Conservation (phyloP, 495 filamentous ascomycete genomes). For the Hypoxylon lienhwacheense region DNA sequence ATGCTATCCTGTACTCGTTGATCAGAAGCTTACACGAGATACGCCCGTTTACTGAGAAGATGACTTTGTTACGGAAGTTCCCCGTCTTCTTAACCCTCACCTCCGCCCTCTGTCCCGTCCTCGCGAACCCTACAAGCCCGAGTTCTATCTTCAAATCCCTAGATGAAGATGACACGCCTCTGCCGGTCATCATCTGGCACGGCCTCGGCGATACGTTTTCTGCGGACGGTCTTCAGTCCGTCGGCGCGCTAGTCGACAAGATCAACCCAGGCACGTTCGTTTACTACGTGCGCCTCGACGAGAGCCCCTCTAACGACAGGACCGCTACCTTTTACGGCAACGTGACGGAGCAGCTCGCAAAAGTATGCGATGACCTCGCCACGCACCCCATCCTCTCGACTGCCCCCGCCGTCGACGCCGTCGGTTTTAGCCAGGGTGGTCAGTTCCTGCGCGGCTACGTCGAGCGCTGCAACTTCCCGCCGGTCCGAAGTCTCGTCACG, state of each 20-base stretch:
- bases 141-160: slow-evolving; percentile 24
- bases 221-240: slow-evolving; percentile 67
- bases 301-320: slow-evolving; percentile 66
- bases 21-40: slow-evolving; percentile 2
- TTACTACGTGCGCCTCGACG: slow-evolving; percentile 76
- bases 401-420: slow-evolving; percentile 79
- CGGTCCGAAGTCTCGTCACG: slow-evolving; percentile 80
- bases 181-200: slow-evolving; percentile 94
- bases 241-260: slow-evolving; percentile 68
- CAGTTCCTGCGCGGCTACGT: slow-evolving; percentile 94
- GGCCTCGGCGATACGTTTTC: slow-evolving; percentile 71
- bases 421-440: slow-evolving; percentile 95
- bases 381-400: slow-evolving; percentile 75
- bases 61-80: slow-evolving; percentile 17
- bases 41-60: slow-evolving; percentile 3
- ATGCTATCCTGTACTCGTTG: background rate
- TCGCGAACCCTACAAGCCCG: slow-evolving; percentile 23
- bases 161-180: slow-evolving; percentile 58
- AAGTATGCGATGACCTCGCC: slow-evolving; percentile 80
- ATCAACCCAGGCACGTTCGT: slow-evolving; percentile 81
- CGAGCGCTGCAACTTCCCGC: slow-evolving; percentile 84
- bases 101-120: slow-evolving; percentile 11
- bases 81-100: slow-evolving; percentile 18
- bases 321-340: slow-evolving; percentile 90
- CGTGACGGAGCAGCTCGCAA: slow-evolving; percentile 73